Percentiles rank a stretch among this genome's conserved stretches.
Evolutionary conservation across 2,329 filamentous ascomycete genomes (phyloP).

Genomic region (Botrytis hyacinthi): DNA sequence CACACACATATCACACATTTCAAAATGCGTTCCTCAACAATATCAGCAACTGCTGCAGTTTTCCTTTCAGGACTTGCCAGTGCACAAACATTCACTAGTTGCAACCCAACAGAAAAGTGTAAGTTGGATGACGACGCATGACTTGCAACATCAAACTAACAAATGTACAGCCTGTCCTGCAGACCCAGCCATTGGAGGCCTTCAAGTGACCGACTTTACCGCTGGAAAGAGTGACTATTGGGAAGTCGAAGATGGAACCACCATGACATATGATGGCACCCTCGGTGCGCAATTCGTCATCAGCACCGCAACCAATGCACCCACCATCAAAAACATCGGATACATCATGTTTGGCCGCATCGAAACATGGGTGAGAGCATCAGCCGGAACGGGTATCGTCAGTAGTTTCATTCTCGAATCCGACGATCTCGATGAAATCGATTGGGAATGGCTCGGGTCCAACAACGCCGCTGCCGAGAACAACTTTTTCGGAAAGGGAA

Average conservation of each 20-base stretch:
- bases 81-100: slow-evolving; percentile 23
- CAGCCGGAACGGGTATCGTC: slow-evolving; percentile 49
- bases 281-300: slow-evolving; percentile 52
- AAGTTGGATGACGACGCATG: neutral
- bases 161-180: slow-evolving; percentile 40
- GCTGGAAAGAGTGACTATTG: slow-evolving; percentile 50
- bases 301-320: slow-evolving; percentile 47
- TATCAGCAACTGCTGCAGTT: slow-evolving; percentile 24
- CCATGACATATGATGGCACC: slow-evolving; percentile 40
- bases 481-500: slow-evolving; percentile 56
- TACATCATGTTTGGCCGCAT: slow-evolving; percentile 55
- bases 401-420: slow-evolving; percentile 51
- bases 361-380: slow-evolving; percentile 47
- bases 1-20: neutral
- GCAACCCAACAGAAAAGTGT: slow-evolving; percentile 21
- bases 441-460: slow-evolving; percentile 47
- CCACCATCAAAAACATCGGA: slow-evolving; percentile 46
- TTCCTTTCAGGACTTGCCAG: slow-evolving; percentile 21
- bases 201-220: slow-evolving; percentile 45
- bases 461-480: slow-evolving; percentile 43
- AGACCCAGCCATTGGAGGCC: slow-evolving; percentile 44
- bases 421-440: slow-evolving; percentile 53
- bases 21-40: slow-evolving; percentile 31
- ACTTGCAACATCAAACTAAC: slow-evolving; percentile 25
- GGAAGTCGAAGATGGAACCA: slow-evolving; percentile 50